phyloP scores from a whole-genome alignment of 1,139 yeast genomes.

The Taphrina flavorubra region DNA sequence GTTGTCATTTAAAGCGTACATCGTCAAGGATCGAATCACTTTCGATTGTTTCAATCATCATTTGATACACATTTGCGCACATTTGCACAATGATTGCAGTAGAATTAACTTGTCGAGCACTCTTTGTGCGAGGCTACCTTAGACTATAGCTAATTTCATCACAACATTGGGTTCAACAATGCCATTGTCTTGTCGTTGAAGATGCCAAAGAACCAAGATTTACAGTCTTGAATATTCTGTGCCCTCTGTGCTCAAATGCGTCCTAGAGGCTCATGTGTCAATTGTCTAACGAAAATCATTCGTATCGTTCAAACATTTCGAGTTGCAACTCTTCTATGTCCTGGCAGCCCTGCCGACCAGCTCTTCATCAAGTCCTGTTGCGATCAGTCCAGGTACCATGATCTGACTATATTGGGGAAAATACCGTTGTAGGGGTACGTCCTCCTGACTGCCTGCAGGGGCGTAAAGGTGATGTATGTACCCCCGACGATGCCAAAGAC shows the following conservation, averaged over 20 bases:
- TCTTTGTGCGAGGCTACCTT: not conserved
- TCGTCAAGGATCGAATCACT: not conserved
- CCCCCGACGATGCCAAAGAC: slow-evolving; percentile 63
- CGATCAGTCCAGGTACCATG: not conserved
- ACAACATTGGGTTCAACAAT: too few relatives aligned
- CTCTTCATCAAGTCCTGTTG: slow-evolving; percentile 18
- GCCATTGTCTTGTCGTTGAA: too few relatives aligned
- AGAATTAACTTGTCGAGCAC: not conserved
- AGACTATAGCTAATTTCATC: not conserved
- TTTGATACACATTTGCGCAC: too few relatives aligned
- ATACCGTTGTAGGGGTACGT: slow-evolving; percentile 37
- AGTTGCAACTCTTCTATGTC: not conserved
- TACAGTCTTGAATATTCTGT: too few relatives aligned
- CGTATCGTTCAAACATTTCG: too few relatives aligned
- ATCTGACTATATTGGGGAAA: too few relatives aligned
- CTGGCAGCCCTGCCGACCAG: slow-evolving; percentile 24
- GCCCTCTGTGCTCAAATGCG: too few relatives aligned
- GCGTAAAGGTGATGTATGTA: slow-evolving; percentile 53
- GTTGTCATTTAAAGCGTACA: slow-evolving; percentile 15
- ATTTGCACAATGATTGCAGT: not conserved
- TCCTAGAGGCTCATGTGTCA: too few relatives aligned
- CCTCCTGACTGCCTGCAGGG: slow-evolving; percentile 32
- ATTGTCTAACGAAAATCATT: too few relatives aligned
- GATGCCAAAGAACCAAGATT: too few relatives aligned
- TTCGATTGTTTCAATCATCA: too few relatives aligned